Evolutionary conservation across 2,329 filamentous ascomycete genomes (phyloP).

Genomic region (Phoma herbarum): DNA sequence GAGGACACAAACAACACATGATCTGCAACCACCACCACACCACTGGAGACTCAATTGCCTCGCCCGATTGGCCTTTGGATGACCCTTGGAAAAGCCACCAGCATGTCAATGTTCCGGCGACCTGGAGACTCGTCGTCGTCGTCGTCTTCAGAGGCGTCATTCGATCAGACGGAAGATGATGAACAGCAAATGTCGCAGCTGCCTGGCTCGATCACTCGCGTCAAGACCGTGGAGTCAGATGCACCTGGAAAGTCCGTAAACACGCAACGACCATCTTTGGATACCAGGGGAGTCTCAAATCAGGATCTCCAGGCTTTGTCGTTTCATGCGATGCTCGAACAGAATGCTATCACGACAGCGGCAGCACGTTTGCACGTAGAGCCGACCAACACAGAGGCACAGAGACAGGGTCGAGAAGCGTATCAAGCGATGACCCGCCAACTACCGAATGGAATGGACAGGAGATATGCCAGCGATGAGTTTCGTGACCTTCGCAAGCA

Average conservation of each 20-base stretch:
- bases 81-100: not conserved
- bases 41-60: not conserved
- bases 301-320: conserved; percentile 50
- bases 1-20: conserved; percentile 16
- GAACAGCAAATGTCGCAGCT: conserved; percentile 20
- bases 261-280: conserved; percentile 22
- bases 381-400: conserved; percentile 48
- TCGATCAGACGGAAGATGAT: conserved; percentile 34
- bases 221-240: conserved; percentile 41
- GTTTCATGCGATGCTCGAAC: conserved; percentile 57
- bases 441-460: conserved; percentile 50
- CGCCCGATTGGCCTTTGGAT: not conserved
- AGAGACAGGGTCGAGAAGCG: conserved; percentile 47
- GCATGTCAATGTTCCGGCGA: conserved; percentile 48
- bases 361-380: conserved; percentile 48
- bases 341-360: conserved; percentile 53
- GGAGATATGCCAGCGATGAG: conserved; percentile 51
- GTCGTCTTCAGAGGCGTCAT: conserved; percentile 35
- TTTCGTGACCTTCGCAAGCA: conserved; percentile 45
- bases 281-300: conserved; percentile 33
- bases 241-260: conserved; percentile 26
- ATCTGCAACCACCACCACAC: not conserved
- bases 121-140: conserved; percentile 46
- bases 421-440: conserved; percentile 52
- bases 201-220: conserved; percentile 36